phyloP scores from a whole-genome alignment of 805 yeast genomes.

The Yarrowia sp. region DNA sequence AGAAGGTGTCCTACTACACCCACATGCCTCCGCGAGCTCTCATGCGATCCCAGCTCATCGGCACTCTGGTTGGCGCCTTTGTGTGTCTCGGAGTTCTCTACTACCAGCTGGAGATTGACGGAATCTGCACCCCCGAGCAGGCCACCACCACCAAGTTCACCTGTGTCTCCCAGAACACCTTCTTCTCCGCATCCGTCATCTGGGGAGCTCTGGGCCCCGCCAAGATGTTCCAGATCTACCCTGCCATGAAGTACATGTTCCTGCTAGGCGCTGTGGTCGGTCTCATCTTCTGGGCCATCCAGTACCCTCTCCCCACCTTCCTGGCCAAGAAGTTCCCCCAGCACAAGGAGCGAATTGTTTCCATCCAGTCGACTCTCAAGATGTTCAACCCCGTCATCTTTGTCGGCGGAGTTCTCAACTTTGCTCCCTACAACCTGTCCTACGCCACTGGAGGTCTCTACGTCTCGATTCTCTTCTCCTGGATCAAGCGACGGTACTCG shows the following conservation, averaged over 20 bases:
- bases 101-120: slow-evolving; percentile 49
- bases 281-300: slow-evolving; percentile 43
- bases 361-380: slow-evolving; percentile 28
- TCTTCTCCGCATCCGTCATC: slow-evolving; percentile 56
- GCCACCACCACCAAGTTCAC: slow-evolving; percentile 47
- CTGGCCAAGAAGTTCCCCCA: slow-evolving; percentile 42
- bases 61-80: slow-evolving; percentile 44
- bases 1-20: slow-evolving; percentile 66
- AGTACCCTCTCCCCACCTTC: slow-evolving; percentile 45
- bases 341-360: slow-evolving; percentile 40
- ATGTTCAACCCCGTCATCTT: slow-evolving; percentile 57
- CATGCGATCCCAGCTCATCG: slow-evolving; percentile 46
- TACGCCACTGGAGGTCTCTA: slow-evolving; percentile 54
- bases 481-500: slow-evolving; percentile 54
- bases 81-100: slow-evolving; percentile 48
- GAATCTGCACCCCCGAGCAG: slow-evolving; percentile 47
- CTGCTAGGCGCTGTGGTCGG: slow-evolving; percentile 52
- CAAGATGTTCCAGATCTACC: slow-evolving; percentile 53
- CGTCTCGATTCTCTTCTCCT: slow-evolving; percentile 56
- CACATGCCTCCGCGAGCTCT: slow-evolving; percentile 44
- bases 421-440: slow-evolving; percentile 56
- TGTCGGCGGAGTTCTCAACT: slow-evolving; percentile 56
- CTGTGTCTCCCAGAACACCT: slow-evolving; percentile 53
- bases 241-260: slow-evolving; percentile 57
- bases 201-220: slow-evolving; percentile 59